Evolutionary conservation across 768 basidiomycete genomes (phyloP).

Genomic region (Lactarius tabidus): DNA sequence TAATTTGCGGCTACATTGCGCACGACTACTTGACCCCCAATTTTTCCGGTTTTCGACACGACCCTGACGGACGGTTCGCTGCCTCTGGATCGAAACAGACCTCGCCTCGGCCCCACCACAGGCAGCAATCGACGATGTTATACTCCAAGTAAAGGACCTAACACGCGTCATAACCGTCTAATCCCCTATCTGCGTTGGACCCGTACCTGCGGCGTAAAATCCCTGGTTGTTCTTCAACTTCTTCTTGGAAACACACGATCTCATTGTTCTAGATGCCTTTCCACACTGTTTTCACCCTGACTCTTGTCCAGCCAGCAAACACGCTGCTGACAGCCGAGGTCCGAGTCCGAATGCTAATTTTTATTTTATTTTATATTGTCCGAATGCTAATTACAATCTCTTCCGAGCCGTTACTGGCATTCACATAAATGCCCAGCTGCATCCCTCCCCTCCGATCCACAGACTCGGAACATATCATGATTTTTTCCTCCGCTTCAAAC

Average conservation of each 20-base stretch:
- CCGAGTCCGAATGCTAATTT: background rate
- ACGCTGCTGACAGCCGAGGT: background rate
- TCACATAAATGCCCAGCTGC: background rate
- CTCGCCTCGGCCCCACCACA: too few species aligned
- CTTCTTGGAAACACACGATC: background rate
- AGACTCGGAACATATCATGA: slow-evolving; percentile 5
- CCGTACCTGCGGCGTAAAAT: too few species aligned
- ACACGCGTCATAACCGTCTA: background rate
- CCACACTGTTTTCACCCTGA: background rate
- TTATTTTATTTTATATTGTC: too few species aligned
- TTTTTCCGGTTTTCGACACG: background rate
- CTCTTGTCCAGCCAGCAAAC: background rate
- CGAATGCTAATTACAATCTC: background rate
- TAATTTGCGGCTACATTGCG: background rate
- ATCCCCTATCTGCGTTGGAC: background rate
- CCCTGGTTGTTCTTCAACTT: background rate
- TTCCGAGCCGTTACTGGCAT: background rate
- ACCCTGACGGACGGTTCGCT: background rate
- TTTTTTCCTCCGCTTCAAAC: background rate
- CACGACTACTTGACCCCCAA: background rate
- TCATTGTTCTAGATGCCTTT: background rate
- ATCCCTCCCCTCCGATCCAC: background rate
- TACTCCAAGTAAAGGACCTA: background rate
- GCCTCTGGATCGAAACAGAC: too few species aligned
- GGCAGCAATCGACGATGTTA: background rate